Evolutionary conservation across 2,329 filamentous ascomycete species (phyloP).

Genomic region (Nannizzia gypsea): DNA sequence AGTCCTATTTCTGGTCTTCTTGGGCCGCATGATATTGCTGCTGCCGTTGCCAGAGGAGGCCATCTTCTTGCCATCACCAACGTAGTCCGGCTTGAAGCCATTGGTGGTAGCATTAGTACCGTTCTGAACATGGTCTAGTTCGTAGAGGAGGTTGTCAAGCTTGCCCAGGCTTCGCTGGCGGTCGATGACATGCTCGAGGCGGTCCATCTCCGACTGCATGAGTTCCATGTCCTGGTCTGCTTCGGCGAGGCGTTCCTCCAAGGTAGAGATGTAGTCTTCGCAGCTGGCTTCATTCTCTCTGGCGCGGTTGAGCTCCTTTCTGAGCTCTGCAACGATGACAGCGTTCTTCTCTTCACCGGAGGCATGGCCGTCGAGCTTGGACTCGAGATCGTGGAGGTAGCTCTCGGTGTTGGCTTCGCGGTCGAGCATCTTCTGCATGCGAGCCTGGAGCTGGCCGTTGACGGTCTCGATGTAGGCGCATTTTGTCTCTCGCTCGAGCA

Average conservation of each 20-base stretch:
- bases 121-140: slow-evolving; percentile 66
- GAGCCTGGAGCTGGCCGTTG: slow-evolving; percentile 75
- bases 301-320: slow-evolving; percentile 78
- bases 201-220: slow-evolving; percentile 93
- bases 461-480: slow-evolving; percentile 88
- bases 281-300: slow-evolving; percentile 81
- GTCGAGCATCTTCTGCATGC: slow-evolving; percentile 86
- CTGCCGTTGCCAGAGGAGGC: slow-evolving; percentile 17
- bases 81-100: too few relatives aligned
- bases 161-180: slow-evolving; percentile 91
- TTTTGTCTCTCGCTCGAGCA: slow-evolving; percentile 88
- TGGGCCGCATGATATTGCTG: slow-evolving; percentile 14
- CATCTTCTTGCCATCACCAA: slow-evolving; percentile 4
- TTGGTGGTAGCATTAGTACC: slow-evolving; percentile 36
- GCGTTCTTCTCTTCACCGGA: slow-evolving; percentile 89
- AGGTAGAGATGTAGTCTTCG: slow-evolving; percentile 93
- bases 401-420: slow-evolving; percentile 83
- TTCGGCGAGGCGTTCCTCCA: slow-evolving; percentile 90
- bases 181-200: slow-evolving; percentile 87
- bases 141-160: slow-evolving; percentile 80
- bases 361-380: slow-evolving; percentile 78
- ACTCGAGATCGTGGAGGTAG: slow-evolving; percentile 84
- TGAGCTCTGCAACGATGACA: slow-evolving; percentile 70
- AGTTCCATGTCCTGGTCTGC: slow-evolving; percentile 90
- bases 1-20: slow-evolving; percentile 22